Evolutionary conservation across 2,329 filamentous ascomycete genomes (phyloP).

Genomic region (Aspergillus calidoustus): DNA sequence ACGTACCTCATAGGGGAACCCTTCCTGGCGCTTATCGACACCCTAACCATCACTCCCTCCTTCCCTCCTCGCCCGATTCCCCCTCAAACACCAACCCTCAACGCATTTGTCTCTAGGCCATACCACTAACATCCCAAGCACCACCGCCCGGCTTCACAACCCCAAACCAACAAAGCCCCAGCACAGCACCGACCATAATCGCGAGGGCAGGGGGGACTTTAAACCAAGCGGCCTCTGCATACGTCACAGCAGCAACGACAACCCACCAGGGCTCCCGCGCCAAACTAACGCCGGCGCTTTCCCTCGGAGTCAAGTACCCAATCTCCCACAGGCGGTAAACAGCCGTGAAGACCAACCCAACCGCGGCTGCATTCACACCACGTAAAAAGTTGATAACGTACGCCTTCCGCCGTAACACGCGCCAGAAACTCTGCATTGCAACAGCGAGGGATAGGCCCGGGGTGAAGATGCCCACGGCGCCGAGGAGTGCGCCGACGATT

Average conservation of each 20-base stretch:
- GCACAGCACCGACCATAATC: conserved; percentile 52
- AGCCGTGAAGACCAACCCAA: conserved; percentile 67
- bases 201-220: conserved; percentile 48
- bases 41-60: no score
- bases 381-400: conserved; percentile 57
- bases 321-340: conserved; percentile 68
- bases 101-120: no score
- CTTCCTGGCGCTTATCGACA: no score
- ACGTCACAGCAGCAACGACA: conserved; percentile 57
- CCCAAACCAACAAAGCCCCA: conserved; percentile 55
- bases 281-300: conserved; percentile 57
- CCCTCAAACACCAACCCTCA: no score
- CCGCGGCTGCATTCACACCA: conserved; percentile 64
- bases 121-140: not conserved
- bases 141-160: conserved; percentile 34
- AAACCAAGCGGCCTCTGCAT: conserved; percentile 55
- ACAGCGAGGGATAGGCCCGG: conserved; percentile 42
- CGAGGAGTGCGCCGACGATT: conserved; percentile 56
- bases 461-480: conserved; percentile 50
- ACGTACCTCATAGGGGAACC: no score
- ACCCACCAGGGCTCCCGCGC: conserved; percentile 68
- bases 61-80: no score
- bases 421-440: conserved; percentile 57
- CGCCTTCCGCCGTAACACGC: conserved; percentile 50
- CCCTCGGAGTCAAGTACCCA: conserved; percentile 59